phyloP scores from a whole-genome alignment of 2,329 filamentous ascomycete species.

The Colletotrichum sp. region DNA sequence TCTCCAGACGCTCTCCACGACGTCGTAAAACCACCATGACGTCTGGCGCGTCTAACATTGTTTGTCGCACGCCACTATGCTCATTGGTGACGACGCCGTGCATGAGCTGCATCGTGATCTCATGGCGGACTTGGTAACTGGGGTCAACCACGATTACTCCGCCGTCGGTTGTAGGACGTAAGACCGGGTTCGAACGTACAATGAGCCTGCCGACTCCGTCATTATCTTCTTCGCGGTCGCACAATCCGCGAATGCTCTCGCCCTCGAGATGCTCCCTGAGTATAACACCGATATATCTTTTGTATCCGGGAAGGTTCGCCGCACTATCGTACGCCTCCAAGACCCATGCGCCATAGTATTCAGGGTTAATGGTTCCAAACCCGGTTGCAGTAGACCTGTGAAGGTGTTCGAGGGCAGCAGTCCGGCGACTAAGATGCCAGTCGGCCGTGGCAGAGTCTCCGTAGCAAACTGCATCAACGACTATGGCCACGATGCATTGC shows the following conservation, averaged over 20 bases:
- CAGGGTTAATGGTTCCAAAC: background rate
- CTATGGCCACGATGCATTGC: background rate
- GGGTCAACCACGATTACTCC: rapidly evolving
- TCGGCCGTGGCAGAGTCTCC: rapidly evolving
- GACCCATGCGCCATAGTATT: background rate
- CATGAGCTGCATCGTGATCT: background rate
- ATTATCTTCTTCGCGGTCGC: background rate
- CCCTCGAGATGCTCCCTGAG: background rate
- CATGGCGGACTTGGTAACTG: background rate
- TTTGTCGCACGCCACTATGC: background rate
- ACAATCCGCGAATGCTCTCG: background rate
- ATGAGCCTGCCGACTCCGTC: background rate
- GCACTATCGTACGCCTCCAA: background rate
- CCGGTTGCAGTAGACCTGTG: background rate
- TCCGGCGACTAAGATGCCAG: background rate
- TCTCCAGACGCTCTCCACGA: rapidly evolving
- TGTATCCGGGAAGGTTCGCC: rapidly evolving
- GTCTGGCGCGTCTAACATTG: background rate
- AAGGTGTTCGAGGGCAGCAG: background rate
- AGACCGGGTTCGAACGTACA: rapidly evolving
- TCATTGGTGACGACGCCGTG: background rate
- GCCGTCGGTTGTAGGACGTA: rapidly evolving
- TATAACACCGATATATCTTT: background rate
- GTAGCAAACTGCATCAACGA: background rate
- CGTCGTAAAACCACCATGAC: background rate